Percentiles rank a stretch among this genome's conserved stretches.
These are phyloP conservation scores for Fusarium sp. DNA, from an alignment of 2,329 filamentous ascomycete species.

Conservation along the genomic window DNA sequence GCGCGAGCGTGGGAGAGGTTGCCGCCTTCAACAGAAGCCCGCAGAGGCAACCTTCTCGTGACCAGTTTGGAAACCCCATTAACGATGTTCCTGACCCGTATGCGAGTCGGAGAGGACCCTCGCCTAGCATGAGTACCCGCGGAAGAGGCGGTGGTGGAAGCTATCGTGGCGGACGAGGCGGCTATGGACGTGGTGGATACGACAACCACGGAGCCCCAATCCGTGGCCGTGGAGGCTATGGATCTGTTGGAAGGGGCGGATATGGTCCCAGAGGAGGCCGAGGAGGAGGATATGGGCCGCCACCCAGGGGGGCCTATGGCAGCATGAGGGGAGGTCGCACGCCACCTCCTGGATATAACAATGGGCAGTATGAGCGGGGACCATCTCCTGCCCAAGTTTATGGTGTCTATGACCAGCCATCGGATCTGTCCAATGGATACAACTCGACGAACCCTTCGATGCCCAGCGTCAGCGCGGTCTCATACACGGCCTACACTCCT, in stretches of 20 bases:
- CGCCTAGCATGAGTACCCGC: conserved; percentile 62
- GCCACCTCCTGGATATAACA: conserved; percentile 59
- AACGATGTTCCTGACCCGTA: conserved; percentile 59
- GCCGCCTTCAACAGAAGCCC: conserved; percentile 49
- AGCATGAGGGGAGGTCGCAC: conserved; percentile 49
- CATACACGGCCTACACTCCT: conserved; percentile 59
- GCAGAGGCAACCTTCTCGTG: conserved; percentile 60
- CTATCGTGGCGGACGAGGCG: conserved; percentile 60
- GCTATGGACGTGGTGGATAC: conserved; percentile 65
- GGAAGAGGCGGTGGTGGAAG: conserved; percentile 64
- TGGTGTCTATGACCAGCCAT: conserved; percentile 54
- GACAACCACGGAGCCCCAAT: conserved; percentile 59
- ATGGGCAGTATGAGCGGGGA: conserved; percentile 54
- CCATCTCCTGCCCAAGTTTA: conserved; percentile 55
- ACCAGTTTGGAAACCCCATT: conserved; percentile 75
- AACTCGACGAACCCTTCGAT: conserved; percentile 48
- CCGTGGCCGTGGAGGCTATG: conserved; percentile 59
- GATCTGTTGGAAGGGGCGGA: conserved; percentile 55
- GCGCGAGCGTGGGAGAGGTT: conserved; percentile 51
- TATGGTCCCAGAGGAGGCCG: conserved; percentile 57
- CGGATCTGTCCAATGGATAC: conserved; percentile 48
- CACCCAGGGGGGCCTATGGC: conserved; percentile 49
- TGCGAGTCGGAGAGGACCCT: conserved; percentile 60
- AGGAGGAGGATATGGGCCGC: conserved; percentile 51
- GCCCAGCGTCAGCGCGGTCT: conserved; percentile 50